These are phyloP conservation scores for Aegilops bicornis DNA, from an alignment of 176 grass and related monocot genomes.

Conservation along the genomic window DNA sequence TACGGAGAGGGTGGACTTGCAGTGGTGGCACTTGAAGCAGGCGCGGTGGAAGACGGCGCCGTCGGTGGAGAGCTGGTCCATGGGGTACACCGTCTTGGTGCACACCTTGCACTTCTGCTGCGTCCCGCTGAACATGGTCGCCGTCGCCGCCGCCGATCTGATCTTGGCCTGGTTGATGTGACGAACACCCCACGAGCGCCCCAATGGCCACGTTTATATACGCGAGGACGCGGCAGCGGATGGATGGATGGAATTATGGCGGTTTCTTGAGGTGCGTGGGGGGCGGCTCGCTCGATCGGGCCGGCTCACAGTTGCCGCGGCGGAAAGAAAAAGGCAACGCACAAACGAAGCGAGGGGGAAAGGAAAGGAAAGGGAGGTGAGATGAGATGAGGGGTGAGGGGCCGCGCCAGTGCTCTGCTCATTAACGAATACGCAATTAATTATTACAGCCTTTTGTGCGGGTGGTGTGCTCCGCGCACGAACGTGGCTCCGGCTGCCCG, in stretches of 20 bases:
- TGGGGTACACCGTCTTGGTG: constrained; percentile 91
- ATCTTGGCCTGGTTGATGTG: background rate
- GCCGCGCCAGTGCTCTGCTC: background rate
- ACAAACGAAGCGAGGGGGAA: background rate
- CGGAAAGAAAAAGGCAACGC: constrained; percentile 19
- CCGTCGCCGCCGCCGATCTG: constrained; percentile 1
- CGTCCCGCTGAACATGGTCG: constrained; percentile 62
- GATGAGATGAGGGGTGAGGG: background rate
- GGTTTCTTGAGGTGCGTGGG: background rate
- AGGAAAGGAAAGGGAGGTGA: background rate
- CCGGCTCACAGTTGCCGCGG: constrained; percentile 46
- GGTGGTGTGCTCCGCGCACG: background rate
- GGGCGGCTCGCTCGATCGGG: constrained; percentile 3
- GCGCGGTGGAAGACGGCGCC: constrained; percentile 70
- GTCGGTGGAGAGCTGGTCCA: constrained; percentile 87
- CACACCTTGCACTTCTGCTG: constrained; percentile 87
- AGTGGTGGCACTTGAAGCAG: constrained; percentile 96
- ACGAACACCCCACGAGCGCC: background rate
- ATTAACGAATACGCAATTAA: constrained; percentile 3
- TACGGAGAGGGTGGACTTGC: constrained; percentile 88
- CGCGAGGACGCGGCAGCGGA: background rate
- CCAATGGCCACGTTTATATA: constrained; percentile 36
- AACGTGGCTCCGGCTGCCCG: background rate
- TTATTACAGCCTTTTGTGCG: constrained; percentile 22
- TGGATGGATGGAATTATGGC: constrained; percentile 25